Conservation (phyloP, 2,329 filamentous ascomycete genomes). For the Fusarium sororula region DNA sequence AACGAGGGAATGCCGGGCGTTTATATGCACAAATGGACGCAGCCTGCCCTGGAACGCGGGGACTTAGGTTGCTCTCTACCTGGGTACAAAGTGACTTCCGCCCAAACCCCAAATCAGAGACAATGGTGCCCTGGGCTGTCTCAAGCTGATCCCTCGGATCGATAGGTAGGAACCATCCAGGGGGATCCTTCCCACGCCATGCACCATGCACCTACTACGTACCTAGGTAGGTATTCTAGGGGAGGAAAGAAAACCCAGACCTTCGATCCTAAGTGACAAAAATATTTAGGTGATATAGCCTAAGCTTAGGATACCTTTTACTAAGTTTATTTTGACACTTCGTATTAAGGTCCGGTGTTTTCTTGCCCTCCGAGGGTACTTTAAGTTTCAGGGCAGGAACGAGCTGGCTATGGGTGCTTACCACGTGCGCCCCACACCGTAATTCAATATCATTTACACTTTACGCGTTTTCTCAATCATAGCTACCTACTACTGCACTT, state of each 20-base stretch:
- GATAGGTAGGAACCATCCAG: constrained; percentile 12
- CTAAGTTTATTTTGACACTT: no score
- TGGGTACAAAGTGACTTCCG: constrained; percentile 8
- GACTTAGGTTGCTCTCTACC: background rate
- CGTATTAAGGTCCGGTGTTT: no score
- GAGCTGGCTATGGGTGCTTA: constrained; percentile 19
- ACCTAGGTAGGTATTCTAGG: background rate
- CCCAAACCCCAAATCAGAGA: constrained; percentile 32
- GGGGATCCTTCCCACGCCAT: constrained; percentile 2
- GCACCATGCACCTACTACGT: background rate
- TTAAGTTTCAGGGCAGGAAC: constrained; percentile 11
- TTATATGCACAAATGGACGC: constrained; percentile 56
- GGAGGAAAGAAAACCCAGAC: no score
- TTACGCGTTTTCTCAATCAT: constrained; percentile 11
- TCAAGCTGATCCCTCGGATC: constrained; percentile 27
- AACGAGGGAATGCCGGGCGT: constrained; percentile 55
- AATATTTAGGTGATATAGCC: no score
- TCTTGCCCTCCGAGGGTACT: background rate
- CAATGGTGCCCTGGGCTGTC: constrained; percentile 7
- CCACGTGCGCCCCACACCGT: constrained; percentile 23
- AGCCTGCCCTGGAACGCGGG: no score
- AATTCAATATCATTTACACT: constrained; percentile 7
- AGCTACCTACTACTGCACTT: background rate
- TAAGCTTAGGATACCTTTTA: no score
- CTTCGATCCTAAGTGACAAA: no score